Evolutionary conservation across 306 rosid genomes (phyloP).

Genomic region (Leucaena leucocephala): DNA sequence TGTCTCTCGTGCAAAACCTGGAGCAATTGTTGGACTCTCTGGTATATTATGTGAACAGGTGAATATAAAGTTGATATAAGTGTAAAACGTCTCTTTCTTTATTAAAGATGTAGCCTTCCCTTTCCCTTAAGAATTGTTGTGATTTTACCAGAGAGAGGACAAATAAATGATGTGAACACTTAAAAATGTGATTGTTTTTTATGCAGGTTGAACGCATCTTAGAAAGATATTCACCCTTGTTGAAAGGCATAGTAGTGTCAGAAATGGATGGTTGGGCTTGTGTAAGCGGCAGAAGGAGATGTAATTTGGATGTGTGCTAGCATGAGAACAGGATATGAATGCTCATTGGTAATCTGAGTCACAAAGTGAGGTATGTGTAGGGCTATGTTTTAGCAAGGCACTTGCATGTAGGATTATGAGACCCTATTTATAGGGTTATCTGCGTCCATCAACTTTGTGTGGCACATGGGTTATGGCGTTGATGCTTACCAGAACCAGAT

Average conservation of each 20-base stretch:
- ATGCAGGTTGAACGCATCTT: slow-evolving; percentile 62
- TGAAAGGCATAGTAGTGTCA: slow-evolving; percentile 61
- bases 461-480: not conserved
- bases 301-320: slow-evolving; percentile 27
- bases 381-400: not conserved
- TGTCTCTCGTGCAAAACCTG: slow-evolving; percentile 72
- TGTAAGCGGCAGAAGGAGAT: slow-evolving; percentile 67
- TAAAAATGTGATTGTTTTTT: slow-evolving; percentile 32
- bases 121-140: not conserved
- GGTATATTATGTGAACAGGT: slow-evolving; percentile 90
- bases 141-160: not conserved
- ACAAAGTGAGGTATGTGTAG: not conserved
- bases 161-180: not conserved
- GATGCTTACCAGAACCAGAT: not conserved
- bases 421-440: not conserved
- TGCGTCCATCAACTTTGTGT: not conserved
- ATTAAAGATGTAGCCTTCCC: slow-evolving; percentile 17
- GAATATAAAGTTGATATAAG: slow-evolving; percentile 18
- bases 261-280: slow-evolving; percentile 86
- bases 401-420: not conserved
- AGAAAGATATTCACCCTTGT: slow-evolving; percentile 64
- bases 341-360: not conserved
- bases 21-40: slow-evolving; percentile 73
- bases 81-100: not conserved
- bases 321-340: not conserved